These are phyloP conservation scores for Cytospora chrysosperma DNA, from an alignment of 2,329 filamentous ascomycete species.

Conservation along the genomic window DNA sequence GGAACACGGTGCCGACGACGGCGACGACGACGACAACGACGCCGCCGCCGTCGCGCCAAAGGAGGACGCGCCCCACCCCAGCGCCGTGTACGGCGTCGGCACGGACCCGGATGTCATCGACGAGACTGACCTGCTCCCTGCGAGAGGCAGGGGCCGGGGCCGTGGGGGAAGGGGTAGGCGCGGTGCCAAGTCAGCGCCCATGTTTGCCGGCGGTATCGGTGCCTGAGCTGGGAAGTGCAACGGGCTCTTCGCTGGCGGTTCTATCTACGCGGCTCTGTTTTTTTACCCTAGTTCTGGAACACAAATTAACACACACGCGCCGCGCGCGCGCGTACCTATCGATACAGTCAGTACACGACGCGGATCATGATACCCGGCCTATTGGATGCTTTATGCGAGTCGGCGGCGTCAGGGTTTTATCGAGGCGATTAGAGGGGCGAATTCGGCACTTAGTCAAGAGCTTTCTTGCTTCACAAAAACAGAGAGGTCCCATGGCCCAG, in stretches of 20 bases:
- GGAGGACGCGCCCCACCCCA: background rate
- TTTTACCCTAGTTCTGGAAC: too few relatives aligned
- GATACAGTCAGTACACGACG: background rate
- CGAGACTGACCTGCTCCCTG: constrained; percentile 25
- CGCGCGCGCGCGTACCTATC: too few relatives aligned
- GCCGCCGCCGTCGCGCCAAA: background rate
- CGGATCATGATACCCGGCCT: background rate
- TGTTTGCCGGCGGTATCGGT: constrained; percentile 26
- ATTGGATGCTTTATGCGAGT: background rate
- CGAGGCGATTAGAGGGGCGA: background rate
- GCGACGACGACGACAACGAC: constrained; percentile 14
- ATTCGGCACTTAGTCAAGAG: background rate
- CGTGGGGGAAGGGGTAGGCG: constrained; percentile 21
- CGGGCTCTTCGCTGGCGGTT: too few relatives aligned
- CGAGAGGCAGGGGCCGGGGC: constrained; percentile 15
- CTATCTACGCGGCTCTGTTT: too few relatives aligned
- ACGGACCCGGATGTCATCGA: constrained; percentile 27
- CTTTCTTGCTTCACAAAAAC: background rate
- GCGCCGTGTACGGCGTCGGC: constrained; percentile 22
- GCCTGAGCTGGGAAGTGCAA: too few relatives aligned
- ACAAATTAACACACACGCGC: background rate
- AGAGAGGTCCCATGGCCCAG: background rate
- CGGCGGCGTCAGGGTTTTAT: background rate
- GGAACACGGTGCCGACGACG: too few relatives aligned
- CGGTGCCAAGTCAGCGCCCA: constrained; percentile 10